Conservation (phyloP, 2,329 filamentous ascomycete species). For the Waltergamsia citrina region DNA sequence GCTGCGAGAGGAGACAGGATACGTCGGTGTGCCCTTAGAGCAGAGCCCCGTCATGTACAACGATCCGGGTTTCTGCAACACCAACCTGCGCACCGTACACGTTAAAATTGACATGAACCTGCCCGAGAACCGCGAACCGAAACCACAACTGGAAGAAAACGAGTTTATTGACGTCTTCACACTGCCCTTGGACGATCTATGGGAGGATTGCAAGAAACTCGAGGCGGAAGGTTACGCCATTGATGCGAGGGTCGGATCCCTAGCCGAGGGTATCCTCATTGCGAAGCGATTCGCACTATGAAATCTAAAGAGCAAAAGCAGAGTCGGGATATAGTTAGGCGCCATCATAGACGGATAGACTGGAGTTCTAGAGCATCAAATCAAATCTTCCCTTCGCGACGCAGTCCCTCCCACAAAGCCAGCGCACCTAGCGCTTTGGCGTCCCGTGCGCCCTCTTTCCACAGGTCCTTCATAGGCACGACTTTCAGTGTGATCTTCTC, state of each 20-base stretch:
- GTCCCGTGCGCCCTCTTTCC: conserved; percentile 47
- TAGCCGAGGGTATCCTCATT: conserved; percentile 71
- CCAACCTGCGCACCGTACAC: conserved; percentile 61
- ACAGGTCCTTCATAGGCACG: conserved; percentile 45
- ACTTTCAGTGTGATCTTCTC: conserved; percentile 55
- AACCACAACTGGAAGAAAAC: conserved; percentile 64
- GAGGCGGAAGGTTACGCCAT: conserved; percentile 68
- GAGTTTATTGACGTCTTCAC: conserved; percentile 78
- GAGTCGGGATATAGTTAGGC: not conserved
- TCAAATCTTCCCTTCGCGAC: conserved; percentile 33
- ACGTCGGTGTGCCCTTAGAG: conserved; percentile 43
- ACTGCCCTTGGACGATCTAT: conserved; percentile 53
- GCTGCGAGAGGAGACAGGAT: conserved; percentile 58
- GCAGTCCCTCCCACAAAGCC: conserved; percentile 48
- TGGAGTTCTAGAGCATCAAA: too few species aligned
- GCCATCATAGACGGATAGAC: too few species aligned
- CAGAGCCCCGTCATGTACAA: conserved; percentile 59
- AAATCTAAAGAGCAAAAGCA: not conserved
- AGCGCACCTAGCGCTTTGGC: conserved; percentile 50
- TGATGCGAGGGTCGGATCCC: conserved; percentile 66
- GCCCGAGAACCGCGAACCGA: conserved; percentile 58
- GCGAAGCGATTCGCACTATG: conserved; percentile 46
- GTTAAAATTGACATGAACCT: conserved; percentile 61
- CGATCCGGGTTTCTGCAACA: conserved; percentile 59
- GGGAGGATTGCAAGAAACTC: conserved; percentile 55